A percentile compares a stretch with the other conserved stretches of the same genome.
These are phyloP conservation scores for Talaromyces sp. DNA, from an alignment of 2,329 filamentous ascomycete species.

Conservation along the genomic window DNA sequence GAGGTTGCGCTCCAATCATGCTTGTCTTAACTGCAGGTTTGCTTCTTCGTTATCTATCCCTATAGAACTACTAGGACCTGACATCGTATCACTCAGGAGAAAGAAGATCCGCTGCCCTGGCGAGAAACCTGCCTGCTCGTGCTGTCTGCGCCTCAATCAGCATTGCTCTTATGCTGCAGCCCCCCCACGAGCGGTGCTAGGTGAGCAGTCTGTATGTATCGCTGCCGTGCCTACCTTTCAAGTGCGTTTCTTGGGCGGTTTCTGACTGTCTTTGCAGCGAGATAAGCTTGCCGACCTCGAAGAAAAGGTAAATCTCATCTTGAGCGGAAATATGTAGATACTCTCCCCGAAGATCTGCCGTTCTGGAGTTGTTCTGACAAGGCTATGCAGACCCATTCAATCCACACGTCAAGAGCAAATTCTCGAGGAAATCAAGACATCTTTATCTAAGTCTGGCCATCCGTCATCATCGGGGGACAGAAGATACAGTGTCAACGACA, in stretches of 20 bases:
- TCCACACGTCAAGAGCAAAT: conserved; percentile 18
- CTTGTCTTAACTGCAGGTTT: conserved; percentile 45
- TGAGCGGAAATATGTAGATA: conserved; percentile 38
- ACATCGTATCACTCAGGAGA: conserved; percentile 25
- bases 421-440: conserved; percentile 6
- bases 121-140: conserved; percentile 49
- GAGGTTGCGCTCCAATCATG: conserved; percentile 29
- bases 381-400: conserved; percentile 14
- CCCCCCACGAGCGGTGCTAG: conserved; percentile 27
- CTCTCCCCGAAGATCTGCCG: conserved; percentile 6
- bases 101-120: conserved; percentile 51
- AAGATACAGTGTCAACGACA: not conserved
- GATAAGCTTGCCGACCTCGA: conserved; percentile 49
- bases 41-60: conserved; percentile 12
- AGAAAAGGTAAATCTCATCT: conserved; percentile 48
- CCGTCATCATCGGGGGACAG: conserved; percentile 15
- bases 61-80: not conserved
- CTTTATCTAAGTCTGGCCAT: conserved; percentile 16
- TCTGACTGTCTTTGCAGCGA: conserved; percentile 30
- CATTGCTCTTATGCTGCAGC: conserved; percentile 42
- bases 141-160: conserved; percentile 46
- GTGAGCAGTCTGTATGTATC: conserved; percentile 40
- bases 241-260: not conserved
- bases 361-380: conserved; percentile 4
- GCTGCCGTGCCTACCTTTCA: not conserved